A percentile compares a stretch with the other conserved stretches of the same genome.
phyloP scores from a whole-genome alignment of 2,329 filamentous ascomycete genomes.

The Calonectria multiphialidica region DNA sequence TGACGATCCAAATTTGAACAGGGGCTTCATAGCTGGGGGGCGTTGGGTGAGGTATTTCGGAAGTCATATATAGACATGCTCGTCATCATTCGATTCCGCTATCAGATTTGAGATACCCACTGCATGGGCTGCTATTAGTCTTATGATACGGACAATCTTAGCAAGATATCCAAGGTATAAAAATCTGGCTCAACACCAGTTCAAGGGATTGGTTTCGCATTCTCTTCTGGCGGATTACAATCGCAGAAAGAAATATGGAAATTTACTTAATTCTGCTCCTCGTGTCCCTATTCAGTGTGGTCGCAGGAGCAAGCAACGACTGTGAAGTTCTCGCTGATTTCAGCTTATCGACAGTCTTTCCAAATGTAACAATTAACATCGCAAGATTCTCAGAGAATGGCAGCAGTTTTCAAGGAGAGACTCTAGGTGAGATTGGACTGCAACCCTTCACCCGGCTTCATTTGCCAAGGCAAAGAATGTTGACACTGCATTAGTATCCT shows the following conservation, averaged over 20 bases:
- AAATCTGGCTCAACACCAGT: neutral
- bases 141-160: neutral
- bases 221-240: neutral
- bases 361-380: neutral
- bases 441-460: neutral
- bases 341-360: neutral
- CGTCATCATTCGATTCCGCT: neutral
- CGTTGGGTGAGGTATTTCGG: neutral
- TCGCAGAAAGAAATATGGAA: neutral
- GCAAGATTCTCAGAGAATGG: neutral
- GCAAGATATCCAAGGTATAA: neutral
- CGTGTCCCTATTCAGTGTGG: neutral
- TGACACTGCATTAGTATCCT: neutral
- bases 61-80: neutral
- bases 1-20: neutral
- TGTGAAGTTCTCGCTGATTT: neutral
- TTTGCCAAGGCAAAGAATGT: neutral
- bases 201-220: no score
- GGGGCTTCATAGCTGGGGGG: neutral
- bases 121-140: neutral
- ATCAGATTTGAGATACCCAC: neutral
- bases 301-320: neutral
- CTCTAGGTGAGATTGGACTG: neutral
- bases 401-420: neutral
- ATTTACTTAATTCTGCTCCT: neutral